Conservation (phyloP, 2,329 filamentous ascomycete genomes). For the Cladophialophora carrionii region DNA sequence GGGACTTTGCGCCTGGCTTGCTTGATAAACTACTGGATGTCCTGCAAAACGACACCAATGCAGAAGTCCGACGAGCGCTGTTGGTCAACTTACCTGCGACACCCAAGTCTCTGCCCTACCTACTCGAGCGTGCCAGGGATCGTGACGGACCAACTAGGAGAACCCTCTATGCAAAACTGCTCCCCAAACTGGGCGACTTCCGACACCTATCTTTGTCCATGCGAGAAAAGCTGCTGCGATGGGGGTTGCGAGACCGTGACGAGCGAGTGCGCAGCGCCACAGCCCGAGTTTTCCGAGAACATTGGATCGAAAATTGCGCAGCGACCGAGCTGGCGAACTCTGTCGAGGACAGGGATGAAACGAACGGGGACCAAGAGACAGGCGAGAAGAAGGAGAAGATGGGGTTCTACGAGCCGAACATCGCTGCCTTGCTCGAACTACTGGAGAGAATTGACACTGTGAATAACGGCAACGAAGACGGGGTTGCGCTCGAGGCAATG, state of each 20-base stretch:
- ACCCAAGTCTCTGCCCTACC: conserved; percentile 77
- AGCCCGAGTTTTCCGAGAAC: conserved; percentile 83
- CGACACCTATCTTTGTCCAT: conserved; percentile 89
- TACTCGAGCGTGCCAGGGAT: conserved; percentile 89
- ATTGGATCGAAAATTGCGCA: conserved; percentile 97
- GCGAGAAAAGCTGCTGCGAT: conserved; percentile 91
- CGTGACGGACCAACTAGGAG: conserved; percentile 81
- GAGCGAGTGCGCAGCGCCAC: conserved; percentile 92
- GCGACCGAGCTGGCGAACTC: conserved; percentile 48
- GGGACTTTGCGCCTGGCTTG: conserved; percentile 68
- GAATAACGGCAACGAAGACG: conserved; percentile 85
- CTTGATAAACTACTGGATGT: conserved; percentile 83
- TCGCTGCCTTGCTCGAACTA: conserved; percentile 85
- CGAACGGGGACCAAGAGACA: conserved; percentile 43
- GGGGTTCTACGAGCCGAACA: conserved; percentile 61
- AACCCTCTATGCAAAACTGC: conserved; percentile 80
- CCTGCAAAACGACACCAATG: conserved; percentile 89
- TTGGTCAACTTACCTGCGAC: conserved; percentile 88
- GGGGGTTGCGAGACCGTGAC: conserved; percentile 91
- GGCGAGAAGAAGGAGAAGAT: conserved; percentile 53
- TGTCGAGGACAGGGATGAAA: conserved; percentile 25
- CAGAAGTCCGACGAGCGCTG: conserved; percentile 86
- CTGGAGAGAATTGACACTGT: conserved; percentile 92
- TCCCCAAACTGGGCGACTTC: conserved; percentile 91
- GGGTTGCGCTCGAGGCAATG: conserved; percentile 92